A percentile compares a stretch with the other conserved stretches of the same genome.
Conservation (phyloP, 2,329 filamentous ascomycete species). For the Sporothrix protearum region DNA sequence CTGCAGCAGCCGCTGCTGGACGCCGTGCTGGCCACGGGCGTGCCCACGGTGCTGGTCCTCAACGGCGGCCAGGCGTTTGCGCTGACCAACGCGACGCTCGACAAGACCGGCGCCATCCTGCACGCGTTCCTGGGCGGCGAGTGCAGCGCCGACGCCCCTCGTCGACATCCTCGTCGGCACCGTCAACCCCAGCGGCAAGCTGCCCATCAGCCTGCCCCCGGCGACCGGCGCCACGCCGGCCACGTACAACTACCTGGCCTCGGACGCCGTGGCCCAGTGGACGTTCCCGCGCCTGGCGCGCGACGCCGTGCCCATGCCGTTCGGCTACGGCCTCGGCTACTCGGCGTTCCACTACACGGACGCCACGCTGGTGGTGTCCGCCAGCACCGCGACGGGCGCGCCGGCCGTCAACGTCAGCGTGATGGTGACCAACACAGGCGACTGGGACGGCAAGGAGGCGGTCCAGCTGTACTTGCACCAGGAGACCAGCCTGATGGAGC, state of each 20-base stretch:
- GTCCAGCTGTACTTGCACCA: neutral
- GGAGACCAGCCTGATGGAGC: neutral
- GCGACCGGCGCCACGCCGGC: neutral
- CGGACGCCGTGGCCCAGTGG: neutral
- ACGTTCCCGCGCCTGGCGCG: neutral
- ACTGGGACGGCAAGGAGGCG: neutral
- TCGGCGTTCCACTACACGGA: neutral
- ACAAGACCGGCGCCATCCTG: neutral
- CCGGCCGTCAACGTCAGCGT: neutral
- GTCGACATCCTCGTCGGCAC: neutral
- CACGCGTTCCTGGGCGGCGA: neutral
- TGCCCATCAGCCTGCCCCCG: neutral
- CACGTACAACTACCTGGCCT: neutral
- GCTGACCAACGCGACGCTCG: neutral
- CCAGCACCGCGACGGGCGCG: neutral
- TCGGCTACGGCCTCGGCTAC: neutral
- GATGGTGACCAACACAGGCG: neutral
- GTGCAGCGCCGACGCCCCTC: neutral
- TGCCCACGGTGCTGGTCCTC: neutral
- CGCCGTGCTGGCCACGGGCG: neutral
- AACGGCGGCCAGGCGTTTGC: neutral
- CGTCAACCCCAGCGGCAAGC: neutral
- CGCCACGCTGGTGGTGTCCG: neutral
- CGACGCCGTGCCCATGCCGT: neutral
- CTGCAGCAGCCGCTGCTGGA: neutral